Base-by-base conservation (phyloP, 139 green algal species). In the Pleodorina starrii region DNA sequence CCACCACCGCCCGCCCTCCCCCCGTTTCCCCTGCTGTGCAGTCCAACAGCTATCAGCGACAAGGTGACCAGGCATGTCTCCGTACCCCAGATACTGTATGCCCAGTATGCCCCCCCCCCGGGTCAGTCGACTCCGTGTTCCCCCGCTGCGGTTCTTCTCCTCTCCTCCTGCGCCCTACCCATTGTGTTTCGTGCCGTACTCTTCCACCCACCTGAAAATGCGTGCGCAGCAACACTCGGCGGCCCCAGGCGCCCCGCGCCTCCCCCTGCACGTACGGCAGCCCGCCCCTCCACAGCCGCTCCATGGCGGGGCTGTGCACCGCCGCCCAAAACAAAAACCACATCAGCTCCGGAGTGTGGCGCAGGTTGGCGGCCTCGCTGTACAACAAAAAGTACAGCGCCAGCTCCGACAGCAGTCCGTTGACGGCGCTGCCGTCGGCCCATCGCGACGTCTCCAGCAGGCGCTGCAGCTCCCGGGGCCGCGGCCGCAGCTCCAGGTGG, bases 381-480 rank as follows among this genome's bases (percentile, higher is more conserved):
- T 88, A 98, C 35, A 98, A 89, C 87, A 98, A 88, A 77, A 97
- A 96, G 89, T 95, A 98, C 40, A 98, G 87, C 21, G 86, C 79
- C 83, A 96, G 89, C 89, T 96, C 93, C 4, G 29, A 60, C 29
- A 90, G 40, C 60, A 84, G 27, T 16, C 36, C 50, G 44, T 73
- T 21, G 60, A 73, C 21, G 32, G 51, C 42, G 3, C 50, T 35
- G 17, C 17, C 72, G 35, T 72, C 36, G 9, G 77, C 51, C 77
- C 48, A 66, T 3, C 75, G 46, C 2, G 44, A 35, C 50, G 12
- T 48, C 54, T 85, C 50, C 32, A 72, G 14, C 14, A 54, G 35
- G 44, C 36, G 50, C 50, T 72, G 51, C 77, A 50, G 51, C n/a
- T 50, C 77, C 6, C 51, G n/a, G 3, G 50, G 50, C 32, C 77